A percentile compares a stretch with the other conserved stretches of the same genome.
phyloP scores from a whole-genome alignment of 1,284 basidiomycete genomes.

The Meira miltonrushii region DNA sequence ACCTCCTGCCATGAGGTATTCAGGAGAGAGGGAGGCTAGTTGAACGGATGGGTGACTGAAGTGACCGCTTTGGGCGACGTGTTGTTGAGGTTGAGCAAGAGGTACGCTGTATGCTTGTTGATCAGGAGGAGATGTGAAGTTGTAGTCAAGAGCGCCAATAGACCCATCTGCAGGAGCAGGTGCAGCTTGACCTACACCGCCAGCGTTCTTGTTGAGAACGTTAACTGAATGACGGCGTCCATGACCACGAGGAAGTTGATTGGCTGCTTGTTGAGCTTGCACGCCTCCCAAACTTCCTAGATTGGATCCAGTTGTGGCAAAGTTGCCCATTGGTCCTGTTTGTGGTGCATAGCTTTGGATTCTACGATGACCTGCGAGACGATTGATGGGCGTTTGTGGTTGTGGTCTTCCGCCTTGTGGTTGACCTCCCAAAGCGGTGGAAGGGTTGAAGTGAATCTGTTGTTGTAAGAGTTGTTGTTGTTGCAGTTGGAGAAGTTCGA shows the following conservation, averaged over 20 bases:
- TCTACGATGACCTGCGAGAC: constrained; percentile 63
- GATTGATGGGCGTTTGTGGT: constrained; percentile 4
- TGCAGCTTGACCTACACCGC: constrained; percentile 30
- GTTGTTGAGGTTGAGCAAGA: constrained; percentile 9
- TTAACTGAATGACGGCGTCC: constrained; percentile 90
- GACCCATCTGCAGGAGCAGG: constrained; percentile 14
- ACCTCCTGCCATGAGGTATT: constrained; percentile 50
- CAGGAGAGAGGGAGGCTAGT: constrained; percentile 41
- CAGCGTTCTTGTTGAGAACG: constrained; percentile 57
- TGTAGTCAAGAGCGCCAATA: constrained; percentile 22
- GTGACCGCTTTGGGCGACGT: constrained; percentile 17
- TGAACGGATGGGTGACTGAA: constrained; percentile 46
- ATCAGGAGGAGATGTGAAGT: constrained; percentile 26
- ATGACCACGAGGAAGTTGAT: constrained; percentile 63
- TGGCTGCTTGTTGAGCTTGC: neutral
- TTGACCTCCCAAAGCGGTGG: constrained; percentile 16
- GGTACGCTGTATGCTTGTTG: constrained; percentile 2
- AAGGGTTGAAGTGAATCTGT: constrained; percentile 45
- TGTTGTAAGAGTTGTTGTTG: constrained; percentile 54
- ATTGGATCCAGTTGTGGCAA: constrained; percentile 42
- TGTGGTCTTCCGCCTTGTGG: constrained; percentile 1
- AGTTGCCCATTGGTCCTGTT: constrained; percentile 63
- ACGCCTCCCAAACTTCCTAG: constrained; percentile 22
- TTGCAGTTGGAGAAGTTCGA: constrained; percentile 54
- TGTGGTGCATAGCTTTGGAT: constrained; percentile 68